Evolutionary conservation across 2,329 filamentous ascomycete species (phyloP).

Genomic region (Exophiala xenobiotica): DNA sequence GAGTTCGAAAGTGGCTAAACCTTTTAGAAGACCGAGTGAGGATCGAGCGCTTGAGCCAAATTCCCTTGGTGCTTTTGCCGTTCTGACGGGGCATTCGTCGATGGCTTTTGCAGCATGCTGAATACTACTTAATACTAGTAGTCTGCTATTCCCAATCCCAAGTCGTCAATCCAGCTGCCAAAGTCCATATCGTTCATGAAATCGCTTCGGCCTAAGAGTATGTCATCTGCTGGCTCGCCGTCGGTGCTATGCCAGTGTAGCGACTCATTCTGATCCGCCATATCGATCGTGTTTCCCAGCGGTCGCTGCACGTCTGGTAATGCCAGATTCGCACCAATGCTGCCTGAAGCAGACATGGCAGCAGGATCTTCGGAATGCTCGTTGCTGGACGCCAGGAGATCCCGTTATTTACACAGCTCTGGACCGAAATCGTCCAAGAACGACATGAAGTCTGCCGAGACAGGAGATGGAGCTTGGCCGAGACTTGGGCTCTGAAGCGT

Average conservation of each 20-base stretch:
- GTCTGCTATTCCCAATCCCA: too few species aligned
- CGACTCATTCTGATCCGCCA: neutral
- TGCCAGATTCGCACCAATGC: neutral
- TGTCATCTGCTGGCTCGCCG: too few species aligned
- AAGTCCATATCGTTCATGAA: too few species aligned
- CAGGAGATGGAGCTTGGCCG: neutral
- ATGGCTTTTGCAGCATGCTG: too few species aligned
- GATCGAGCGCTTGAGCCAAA: too few species aligned
- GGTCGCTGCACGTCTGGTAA: neutral
- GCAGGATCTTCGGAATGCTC: neutral
- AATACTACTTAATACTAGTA: too few species aligned
- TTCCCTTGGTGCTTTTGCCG: too few species aligned
- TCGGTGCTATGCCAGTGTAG: neutral
- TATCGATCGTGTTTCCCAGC: neutral
- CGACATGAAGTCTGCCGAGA: neutral
- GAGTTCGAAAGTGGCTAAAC: too few species aligned
- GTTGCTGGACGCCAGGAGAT: constrained; percentile 3
- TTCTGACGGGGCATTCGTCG: too few species aligned
- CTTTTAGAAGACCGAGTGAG: too few species aligned
- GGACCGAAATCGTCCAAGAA: constrained; percentile 17
- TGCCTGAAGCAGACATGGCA: neutral
- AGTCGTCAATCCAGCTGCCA: too few species aligned
- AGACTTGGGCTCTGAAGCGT: neutral
- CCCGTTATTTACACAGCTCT: constrained; percentile 9
- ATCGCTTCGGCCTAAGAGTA: too few species aligned